Evolutionary conservation across 306 rosid genomes (phyloP), one percentile per base, ranked within the genome.

Genomic region (Cucurbita maxima): DNA sequence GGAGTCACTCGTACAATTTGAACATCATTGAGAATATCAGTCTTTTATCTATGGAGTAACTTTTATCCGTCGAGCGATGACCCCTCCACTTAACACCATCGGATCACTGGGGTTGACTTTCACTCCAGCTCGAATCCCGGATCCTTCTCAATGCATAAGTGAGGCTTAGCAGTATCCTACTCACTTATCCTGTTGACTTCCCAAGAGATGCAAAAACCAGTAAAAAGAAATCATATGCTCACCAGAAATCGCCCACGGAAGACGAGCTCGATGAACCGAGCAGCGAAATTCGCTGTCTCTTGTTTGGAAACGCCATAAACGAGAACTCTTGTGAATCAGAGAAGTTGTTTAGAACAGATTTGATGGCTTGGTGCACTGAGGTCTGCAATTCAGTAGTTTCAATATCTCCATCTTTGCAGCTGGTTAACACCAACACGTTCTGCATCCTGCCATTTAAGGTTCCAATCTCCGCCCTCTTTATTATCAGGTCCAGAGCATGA

Each of bases 371-470:
- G 79, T 82, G 80, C 74, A 86, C 80, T 25, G 90, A 86, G 20
- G 74, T 78, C 10, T 85, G 82, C 34, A 79, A 72, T 76, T 77
- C 86, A 47, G 76, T 74, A 75, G 67, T 86, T 74, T 82, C 77
- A 20, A 75, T 75, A 13, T 78, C 66, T 50, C 77, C 87, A 64
- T 81, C 85, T 71, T 78, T 63, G 72, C 84, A 71, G 61, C 88
- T 80, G 70, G 83, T 86, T 44, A 89, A 71, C 68, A 85, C 87
- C 73, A 89, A 77, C 6, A 85, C 88, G 74, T 87, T 89, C 79
- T 85, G 86, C 96, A 89, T 89, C 38, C 96, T 82, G 18, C 81
- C 82, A 76, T 82, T 88, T 59, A 89, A 77, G 14, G 90, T 89
- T 44, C 86, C 81, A 72, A 82, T 76, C 82, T 89, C 92, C 22